Conservation (phyloP, 1,284 basidiomycete species). For the Uromyces viciae-fabae region DNA sequence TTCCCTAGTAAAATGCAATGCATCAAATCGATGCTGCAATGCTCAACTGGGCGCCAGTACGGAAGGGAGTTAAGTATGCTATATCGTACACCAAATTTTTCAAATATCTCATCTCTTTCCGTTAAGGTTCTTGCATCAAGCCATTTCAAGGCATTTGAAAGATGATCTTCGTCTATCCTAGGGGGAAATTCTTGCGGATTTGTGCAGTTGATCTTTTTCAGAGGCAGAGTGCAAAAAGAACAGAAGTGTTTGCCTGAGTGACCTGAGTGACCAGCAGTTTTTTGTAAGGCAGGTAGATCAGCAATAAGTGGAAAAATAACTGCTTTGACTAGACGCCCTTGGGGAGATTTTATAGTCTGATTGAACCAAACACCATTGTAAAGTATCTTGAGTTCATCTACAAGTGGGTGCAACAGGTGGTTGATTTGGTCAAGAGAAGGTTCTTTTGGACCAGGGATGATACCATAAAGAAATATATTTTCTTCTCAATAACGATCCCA, state of each 20-base stretch:
- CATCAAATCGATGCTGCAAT: slow-evolving; percentile 29
- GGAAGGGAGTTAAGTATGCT: slow-evolving; percentile 15
- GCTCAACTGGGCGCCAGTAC: slow-evolving; percentile 25
- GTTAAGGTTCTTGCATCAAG: not conserved
- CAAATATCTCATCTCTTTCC: not conserved
- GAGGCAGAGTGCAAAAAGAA: slow-evolving; percentile 11
- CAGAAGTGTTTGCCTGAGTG: slow-evolving; percentile 9
- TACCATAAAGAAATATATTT: slow-evolving; percentile 26
- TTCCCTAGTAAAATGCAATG: slow-evolving; percentile 21
- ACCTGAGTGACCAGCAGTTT: slow-evolving; percentile 13
- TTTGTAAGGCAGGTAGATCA: slow-evolving; percentile 18
- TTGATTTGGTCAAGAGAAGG: slow-evolving; percentile 15
- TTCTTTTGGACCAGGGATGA: slow-evolving; percentile 24
- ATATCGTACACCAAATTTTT: slow-evolving; percentile 21
- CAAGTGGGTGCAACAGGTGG: slow-evolving; percentile 10
- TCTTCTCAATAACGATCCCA: slow-evolving; percentile 12
- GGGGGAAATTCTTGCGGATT: not conserved
- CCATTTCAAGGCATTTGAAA: slow-evolving; percentile 10
- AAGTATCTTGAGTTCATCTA: not conserved
- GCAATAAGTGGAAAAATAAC: slow-evolving; percentile 27
- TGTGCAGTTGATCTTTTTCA: not conserved
- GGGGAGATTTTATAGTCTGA: not conserved
- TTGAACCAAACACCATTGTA: slow-evolving; percentile 11
- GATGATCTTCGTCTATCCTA: not conserved
- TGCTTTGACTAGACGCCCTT: slow-evolving; percentile 4